Percentiles rank a stretch among this genome's conserved stretches.
phyloP scores from a whole-genome alignment of 495 filamentous ascomycete species.

The Penicillium manginii region DNA sequence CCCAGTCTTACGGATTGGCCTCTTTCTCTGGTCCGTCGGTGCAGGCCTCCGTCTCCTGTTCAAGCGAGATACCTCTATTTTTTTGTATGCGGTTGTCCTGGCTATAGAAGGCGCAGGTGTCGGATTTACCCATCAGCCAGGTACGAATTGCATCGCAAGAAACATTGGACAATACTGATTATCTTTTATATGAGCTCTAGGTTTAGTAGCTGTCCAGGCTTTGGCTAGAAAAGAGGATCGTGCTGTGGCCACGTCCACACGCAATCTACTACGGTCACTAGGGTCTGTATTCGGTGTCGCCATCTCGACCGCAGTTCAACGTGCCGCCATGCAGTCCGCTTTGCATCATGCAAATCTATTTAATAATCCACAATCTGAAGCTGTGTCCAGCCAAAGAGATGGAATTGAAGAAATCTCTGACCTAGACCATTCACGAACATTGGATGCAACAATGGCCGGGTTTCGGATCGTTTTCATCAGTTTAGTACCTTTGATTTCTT shows the following conservation, averaged over 20 bases:
- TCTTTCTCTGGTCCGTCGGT: conserved; percentile 31
- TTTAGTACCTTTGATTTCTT: conserved; percentile 53
- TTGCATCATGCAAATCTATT: conserved; percentile 25
- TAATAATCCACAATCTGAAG: too few relatives aligned
- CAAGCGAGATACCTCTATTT: conserved; percentile 41
- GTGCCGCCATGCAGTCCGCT: conserved; percentile 44
- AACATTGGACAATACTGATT: not conserved
- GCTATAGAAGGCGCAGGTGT: conserved; percentile 54
- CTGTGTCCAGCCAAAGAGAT: too few relatives aligned
- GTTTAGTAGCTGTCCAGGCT: conserved; percentile 61
- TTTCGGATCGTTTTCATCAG: conserved; percentile 52
- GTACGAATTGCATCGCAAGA: not conserved
- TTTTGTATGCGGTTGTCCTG: conserved; percentile 52
- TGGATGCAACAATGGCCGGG: conserved; percentile 51
- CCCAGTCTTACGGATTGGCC: conserved; percentile 5
- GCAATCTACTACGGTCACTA: conserved; percentile 60
- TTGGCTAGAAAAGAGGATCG: conserved; percentile 55
- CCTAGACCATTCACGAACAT: conserved; percentile 35
- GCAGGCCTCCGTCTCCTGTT: conserved; percentile 54
- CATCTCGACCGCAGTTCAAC: conserved; percentile 54
- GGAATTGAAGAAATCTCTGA: conserved; percentile 24
- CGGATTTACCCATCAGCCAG: conserved; percentile 60
- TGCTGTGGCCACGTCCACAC: conserved; percentile 59
- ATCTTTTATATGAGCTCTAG: conserved; percentile 27
- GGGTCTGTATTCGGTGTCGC: conserved; percentile 60